Evolutionary conservation across 345 rosid genomes (phyloP).

Genomic region (Lepidium didymum): DNA sequence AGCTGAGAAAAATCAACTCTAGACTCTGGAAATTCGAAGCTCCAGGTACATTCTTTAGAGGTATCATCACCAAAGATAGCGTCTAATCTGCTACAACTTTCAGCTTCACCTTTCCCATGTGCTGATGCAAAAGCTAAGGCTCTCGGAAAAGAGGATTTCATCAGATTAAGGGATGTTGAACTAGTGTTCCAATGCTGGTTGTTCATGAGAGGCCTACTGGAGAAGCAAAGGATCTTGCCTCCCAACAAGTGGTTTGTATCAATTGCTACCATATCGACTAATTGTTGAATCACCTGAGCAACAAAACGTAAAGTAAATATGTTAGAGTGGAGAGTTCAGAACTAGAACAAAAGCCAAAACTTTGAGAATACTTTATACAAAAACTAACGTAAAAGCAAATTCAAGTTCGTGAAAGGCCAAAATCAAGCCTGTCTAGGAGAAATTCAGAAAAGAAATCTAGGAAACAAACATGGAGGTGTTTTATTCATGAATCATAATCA

Average conservation of each 20-base stretch:
- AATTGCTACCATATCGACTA: conserved; percentile 21
- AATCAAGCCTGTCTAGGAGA: neutral
- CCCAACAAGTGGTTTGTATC: conserved; percentile 13
- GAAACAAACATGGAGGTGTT: neutral
- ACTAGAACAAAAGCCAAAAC: neutral
- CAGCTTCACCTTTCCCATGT: conserved; percentile 25
- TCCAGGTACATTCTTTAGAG: conserved; percentile 19
- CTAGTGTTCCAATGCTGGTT: neutral
- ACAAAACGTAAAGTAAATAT: neutral
- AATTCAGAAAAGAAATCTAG: no score
- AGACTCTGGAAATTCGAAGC: conserved; percentile 14
- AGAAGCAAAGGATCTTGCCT: conserved; percentile 19
- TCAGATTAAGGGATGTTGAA: conserved; percentile 1
- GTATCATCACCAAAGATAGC: conserved; percentile 24
- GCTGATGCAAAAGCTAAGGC: conserved; percentile 23
- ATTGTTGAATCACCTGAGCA: conserved; percentile 28
- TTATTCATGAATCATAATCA: neutral
- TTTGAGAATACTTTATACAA: neutral
- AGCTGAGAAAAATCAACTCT: conserved; percentile 20
- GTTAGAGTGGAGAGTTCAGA: neutral
- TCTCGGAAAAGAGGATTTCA: conserved; percentile 12
- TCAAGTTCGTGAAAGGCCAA: neutral
- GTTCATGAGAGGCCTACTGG: conserved; percentile 2
- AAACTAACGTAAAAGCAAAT: neutral
- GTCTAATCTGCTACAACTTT: conserved; percentile 12